Evolutionary conservation across 495 filamentous ascomycete genomes (phyloP).

Genomic region (Evansstolkia leycettana): DNA sequence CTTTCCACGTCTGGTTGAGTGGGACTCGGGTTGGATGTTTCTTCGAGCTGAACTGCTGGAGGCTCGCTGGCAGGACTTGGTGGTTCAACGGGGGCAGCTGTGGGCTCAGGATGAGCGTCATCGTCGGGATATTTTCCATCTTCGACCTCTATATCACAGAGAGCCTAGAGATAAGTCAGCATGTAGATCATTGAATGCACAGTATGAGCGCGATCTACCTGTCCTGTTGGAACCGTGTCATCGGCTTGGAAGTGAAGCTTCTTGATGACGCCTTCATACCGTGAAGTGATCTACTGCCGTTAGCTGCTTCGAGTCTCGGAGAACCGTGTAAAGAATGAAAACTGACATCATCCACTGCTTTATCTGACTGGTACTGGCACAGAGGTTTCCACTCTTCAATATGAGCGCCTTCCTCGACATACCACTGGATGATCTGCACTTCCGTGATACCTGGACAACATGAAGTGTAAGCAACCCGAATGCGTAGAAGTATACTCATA

Average conservation of each 20-base stretch:
- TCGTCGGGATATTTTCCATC: slow-evolving; percentile 47
- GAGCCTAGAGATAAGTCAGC: slow-evolving; percentile 21
- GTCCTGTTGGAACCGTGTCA: slow-evolving; percentile 90
- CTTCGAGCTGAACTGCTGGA: not conserved
- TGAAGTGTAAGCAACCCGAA: slow-evolving; percentile 7
- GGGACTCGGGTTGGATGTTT: slow-evolving; percentile 10
- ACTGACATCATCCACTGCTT: slow-evolving; percentile 83
- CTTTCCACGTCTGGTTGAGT: slow-evolving; percentile 4
- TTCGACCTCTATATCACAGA: slow-evolving; percentile 45
- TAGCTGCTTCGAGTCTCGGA: not conserved
- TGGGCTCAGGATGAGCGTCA: slow-evolving; percentile 24
- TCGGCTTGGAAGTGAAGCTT: slow-evolving; percentile 92
- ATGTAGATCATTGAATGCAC: not conserved
- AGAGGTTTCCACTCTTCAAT: slow-evolving; percentile 97
- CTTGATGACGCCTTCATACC: slow-evolving; percentile 91
- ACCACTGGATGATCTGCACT: slow-evolving; percentile 99
- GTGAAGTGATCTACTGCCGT: slow-evolving; percentile 64
- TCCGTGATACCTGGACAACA: slow-evolving; percentile 70
- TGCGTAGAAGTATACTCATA: not conserved
- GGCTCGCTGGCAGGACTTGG: not conserved
- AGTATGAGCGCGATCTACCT: slow-evolving; percentile 31
- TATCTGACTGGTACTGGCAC: slow-evolving; percentile 97
- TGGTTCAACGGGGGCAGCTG: slow-evolving; percentile 4
- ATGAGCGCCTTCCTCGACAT: slow-evolving; percentile 87
- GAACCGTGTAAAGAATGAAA: not conserved